phyloP scores from a whole-genome alignment of 2,329 filamentous ascomycete genomes.

The Colletotrichum zoysiae region DNA sequence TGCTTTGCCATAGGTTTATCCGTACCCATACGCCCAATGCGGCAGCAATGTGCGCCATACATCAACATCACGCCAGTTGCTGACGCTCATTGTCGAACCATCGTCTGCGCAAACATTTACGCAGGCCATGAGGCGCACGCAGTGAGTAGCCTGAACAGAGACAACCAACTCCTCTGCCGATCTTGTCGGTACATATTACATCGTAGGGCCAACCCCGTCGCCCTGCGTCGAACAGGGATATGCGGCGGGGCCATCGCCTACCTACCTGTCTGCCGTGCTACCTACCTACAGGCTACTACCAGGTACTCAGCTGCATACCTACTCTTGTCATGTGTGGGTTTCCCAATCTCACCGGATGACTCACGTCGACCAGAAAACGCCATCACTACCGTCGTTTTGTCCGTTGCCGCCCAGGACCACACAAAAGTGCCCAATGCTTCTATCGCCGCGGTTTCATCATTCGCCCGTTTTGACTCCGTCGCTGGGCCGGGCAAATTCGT shows the following conservation, averaged over 20 bases:
- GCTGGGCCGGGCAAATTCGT: no score
- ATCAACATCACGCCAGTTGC: no score
- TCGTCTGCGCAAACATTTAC: constrained; percentile 8
- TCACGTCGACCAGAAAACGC: constrained; percentile 2
- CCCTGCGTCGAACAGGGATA: not conserved
- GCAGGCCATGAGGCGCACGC: not conserved
- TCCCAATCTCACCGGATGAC: constrained; percentile 28
- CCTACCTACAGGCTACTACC: no score
- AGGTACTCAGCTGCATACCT: no score
- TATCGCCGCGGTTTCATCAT: constrained; percentile 22
- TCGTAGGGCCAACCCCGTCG: constrained; percentile 12
- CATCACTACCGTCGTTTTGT: constrained; percentile 14
- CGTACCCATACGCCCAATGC: not conserved
- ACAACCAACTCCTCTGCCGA: constrained; percentile 25
- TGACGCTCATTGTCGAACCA: not conserved
- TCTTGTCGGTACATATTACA: constrained; percentile 21
- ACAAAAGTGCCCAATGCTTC: not conserved
- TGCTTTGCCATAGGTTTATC: no score
- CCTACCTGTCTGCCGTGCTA: not conserved
- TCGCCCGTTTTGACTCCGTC: not conserved
- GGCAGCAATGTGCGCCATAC: not conserved
- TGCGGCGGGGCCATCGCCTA: not conserved
- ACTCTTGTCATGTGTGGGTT: constrained; percentile 4
- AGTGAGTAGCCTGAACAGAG: constrained; percentile 1
- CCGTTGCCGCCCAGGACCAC: not conserved